Percentiles rank a stretch among this genome's conserved stretches.
Conservation (phyloP, 2,329 filamentous ascomycete species). For the Paecilomyces niveus region DNA sequence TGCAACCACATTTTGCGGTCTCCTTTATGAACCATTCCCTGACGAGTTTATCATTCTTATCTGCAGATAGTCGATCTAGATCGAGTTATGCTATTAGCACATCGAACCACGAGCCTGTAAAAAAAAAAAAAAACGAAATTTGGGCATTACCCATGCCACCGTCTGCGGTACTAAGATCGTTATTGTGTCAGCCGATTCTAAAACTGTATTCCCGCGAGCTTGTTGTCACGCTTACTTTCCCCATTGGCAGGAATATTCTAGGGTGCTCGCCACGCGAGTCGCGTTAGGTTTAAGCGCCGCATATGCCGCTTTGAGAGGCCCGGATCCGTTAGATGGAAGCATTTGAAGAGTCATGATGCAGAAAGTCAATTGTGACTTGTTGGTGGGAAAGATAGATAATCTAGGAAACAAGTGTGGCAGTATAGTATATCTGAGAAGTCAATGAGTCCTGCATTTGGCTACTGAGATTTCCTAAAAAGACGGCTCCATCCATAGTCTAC, state of each 20-base stretch:
- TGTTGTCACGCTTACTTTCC: neutral
- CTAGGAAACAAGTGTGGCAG: too few species aligned
- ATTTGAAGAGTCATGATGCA: neutral
- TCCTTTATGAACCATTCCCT: constrained; percentile 62
- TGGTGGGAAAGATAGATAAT: too few species aligned
- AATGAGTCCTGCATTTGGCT: too few species aligned
- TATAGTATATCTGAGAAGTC: too few species aligned
- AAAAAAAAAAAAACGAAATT: neutral
- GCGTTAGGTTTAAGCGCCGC: constrained; percentile 1
- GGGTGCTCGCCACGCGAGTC: neutral
- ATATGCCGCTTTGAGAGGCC: neutral
- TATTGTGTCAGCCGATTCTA: neutral
- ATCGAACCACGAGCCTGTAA: neutral
- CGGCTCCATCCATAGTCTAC: too few species aligned
- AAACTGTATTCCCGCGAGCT: neutral
- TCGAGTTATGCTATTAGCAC: neutral
- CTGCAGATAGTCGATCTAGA: constrained; percentile 51
- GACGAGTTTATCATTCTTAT: constrained; percentile 56
- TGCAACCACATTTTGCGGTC: constrained; percentile 51
- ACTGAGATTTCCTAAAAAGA: too few species aligned
- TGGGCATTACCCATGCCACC: constrained; percentile 47
- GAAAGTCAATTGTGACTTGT: too few species aligned
- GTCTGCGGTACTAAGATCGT: neutral
- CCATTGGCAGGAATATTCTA: constrained; percentile 2
- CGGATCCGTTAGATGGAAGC: neutral